These are phyloP conservation scores for Choiromyces venosus DNA, from an alignment of 495 filamentous ascomycete species.

Conservation along the genomic window DNA sequence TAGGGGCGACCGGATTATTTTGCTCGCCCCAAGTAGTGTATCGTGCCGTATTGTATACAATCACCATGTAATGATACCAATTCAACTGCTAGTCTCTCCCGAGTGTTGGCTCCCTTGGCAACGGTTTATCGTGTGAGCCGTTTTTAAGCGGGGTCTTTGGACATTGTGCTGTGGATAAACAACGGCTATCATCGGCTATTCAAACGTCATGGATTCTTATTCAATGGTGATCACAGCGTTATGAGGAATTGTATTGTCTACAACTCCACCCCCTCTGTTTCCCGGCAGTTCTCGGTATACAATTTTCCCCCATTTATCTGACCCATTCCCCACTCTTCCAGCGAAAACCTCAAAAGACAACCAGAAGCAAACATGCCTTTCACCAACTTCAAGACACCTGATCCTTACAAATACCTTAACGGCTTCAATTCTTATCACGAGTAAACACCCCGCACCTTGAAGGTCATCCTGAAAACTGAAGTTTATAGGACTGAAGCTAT, in stretches of 20 bases:
- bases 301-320: background rate
- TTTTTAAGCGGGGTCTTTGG: too few species aligned
- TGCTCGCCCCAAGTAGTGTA: too few species aligned
- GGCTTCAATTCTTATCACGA: conserved; percentile 63
- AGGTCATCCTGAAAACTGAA: background rate
- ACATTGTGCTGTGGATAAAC: too few species aligned
- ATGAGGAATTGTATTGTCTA: too few species aligned
- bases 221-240: background rate
- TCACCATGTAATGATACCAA: too few species aligned
- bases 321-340: background rate
- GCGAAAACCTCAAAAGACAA: background rate
- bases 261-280: background rate
- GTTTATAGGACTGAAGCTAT: conserved; percentile 29
- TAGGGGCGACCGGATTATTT: too few species aligned
- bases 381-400: conserved; percentile 52
- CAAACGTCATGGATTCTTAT: background rate
- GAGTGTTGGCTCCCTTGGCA: too few species aligned
- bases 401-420: conserved; percentile 62
- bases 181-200: background rate
- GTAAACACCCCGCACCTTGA: conserved; percentile 42
- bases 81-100: too few species aligned
- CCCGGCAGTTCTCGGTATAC: background rate
- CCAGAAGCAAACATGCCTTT: conserved; percentile 50
- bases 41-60: too few species aligned
- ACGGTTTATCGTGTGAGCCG: too few species aligned